Evolutionary conservation across 352 stramenopile species (phyloP).

Genomic region (Nothophytophthora sp.): DNA sequence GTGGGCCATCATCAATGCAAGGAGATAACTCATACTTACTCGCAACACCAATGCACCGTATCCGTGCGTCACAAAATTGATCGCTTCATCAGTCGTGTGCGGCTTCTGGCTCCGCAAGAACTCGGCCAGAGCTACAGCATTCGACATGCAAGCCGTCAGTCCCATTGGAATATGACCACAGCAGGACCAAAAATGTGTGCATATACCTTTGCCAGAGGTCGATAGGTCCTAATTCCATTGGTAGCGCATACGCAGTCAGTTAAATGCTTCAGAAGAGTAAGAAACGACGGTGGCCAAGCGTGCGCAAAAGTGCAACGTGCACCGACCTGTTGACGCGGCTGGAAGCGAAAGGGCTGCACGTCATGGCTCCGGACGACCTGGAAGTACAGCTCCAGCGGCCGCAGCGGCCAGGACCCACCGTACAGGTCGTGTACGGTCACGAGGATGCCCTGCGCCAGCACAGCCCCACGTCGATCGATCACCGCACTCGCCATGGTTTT

Average conservation of each 20-base stretch:
- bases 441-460: conserved; percentile 51
- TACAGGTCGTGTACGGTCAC: conserved; percentile 75
- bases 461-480: conserved; percentile 41
- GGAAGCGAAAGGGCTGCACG: conserved; percentile 54
- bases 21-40: conserved; percentile 17
- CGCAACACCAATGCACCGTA: conserved; percentile 72
- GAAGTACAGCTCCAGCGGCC: conserved; percentile 54
- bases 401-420: conserved; percentile 37
- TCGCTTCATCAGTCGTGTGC: conserved; percentile 48
- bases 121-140: conserved; percentile 32
- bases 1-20: too few relatives aligned
- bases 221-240: conserved; percentile 30
- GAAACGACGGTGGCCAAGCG: too few relatives aligned
- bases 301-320: not conserved
- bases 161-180: not conserved
- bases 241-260: too few relatives aligned
- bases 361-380: conserved; percentile 31
- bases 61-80: conserved; percentile 76
- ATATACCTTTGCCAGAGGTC: conserved; percentile 40
- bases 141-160: conserved; percentile 1
- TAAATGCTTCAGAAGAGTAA: too few relatives aligned
- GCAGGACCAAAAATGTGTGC: not conserved
- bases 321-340: conserved; percentile 41
- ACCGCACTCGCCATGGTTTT: conserved; percentile 47
- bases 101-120: conserved; percentile 66